Evolutionary conservation across 805 yeast species (phyloP), one percentile per base, ranked within the genome.

Genomic region (Candida nemodendra): DNA sequence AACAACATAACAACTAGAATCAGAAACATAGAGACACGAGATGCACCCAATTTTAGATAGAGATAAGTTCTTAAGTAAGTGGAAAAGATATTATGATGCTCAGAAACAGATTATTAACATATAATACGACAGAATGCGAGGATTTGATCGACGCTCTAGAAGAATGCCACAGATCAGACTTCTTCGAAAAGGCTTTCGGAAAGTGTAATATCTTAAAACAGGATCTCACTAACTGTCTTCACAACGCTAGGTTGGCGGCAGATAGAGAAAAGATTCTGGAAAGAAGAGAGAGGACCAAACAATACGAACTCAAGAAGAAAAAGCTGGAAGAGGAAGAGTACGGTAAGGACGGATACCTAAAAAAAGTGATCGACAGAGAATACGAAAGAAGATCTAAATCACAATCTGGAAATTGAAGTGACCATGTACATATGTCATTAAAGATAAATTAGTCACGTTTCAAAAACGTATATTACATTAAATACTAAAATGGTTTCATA

Each of bases 101-200:
- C 30, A 54, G 51, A 37, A 57, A 47, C 7, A 27, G 45, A 15
- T 18, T 18, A 12, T 26, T 33, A 25, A 19, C 36, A 27, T 28
- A 27, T 36, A 15, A 15, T 9, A 18, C 32, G 36, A 18, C 40
- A 74, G 84, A 84, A 14, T 91, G 99, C 61, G 79, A 76, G 36
- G 85, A 82, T 44, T 72, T 88, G 27, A 88, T 93, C 59, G 81
- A 82, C 44, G 96, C 95, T 0, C 73, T 91, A 5, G 95, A 91
- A 53, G 82, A 86, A 57, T 91, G 99, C 59, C 96, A 90, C 54
- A 72, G 78, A 41, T 72, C 72, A 38, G 83, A 80, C 38, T 83
- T 80, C 48, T 50, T 84, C 42, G 72, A 76, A 48, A 78, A 84
- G 57, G 80, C 85, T 6, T 67, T 87, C 49, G 98, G 98, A 18